Percentiles rank a stretch among this genome's conserved stretches.
Evolutionary conservation across 352 stramenopile species (phyloP).

Genomic region (Phytophthora colocasiae): DNA sequence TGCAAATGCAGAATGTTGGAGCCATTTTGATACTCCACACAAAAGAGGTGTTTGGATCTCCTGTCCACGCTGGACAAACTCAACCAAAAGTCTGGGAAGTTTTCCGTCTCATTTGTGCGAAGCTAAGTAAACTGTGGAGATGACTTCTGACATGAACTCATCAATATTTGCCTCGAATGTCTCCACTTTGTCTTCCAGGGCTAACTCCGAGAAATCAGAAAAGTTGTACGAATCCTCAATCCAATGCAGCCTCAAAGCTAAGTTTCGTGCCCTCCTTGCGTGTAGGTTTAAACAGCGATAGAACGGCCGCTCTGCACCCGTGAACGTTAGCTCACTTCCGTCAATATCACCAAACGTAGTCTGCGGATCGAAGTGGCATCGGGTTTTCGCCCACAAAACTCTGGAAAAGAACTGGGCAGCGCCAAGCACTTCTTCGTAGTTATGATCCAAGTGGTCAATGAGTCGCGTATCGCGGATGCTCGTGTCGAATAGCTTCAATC

Average conservation of each 20-base stretch:
- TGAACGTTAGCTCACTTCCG: not conserved
- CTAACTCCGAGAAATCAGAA: slow-evolving; percentile 18
- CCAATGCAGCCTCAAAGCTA: slow-evolving; percentile 27
- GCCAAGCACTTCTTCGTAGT: slow-evolving; percentile 5
- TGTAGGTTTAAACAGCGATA: slow-evolving; percentile 36
- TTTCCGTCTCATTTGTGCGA: no score
- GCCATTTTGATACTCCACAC: no score
- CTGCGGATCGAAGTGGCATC: slow-evolving; percentile 7
- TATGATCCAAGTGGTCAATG: slow-evolving; percentile 6
- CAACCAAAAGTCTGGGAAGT: no score
- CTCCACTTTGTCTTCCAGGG: not conserved
- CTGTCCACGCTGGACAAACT: no score
- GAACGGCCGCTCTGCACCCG: slow-evolving; percentile 30
- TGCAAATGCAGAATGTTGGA: no score
- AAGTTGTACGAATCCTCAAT: slow-evolving; percentile 29
- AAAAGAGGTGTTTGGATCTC: no score
- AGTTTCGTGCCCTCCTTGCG: slow-evolving; percentile 19
- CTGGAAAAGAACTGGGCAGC: not conserved
- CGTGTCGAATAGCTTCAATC: slow-evolving; percentile 1
- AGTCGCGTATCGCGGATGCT: not conserved
- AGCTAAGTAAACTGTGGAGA: no score
- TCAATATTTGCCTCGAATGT: not conserved
- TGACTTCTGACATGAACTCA: no score
- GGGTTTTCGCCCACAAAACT: slow-evolving; percentile 3
- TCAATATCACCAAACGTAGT: slow-evolving; percentile 2